phyloP scores from a whole-genome alignment of 2,329 filamentous ascomycete genomes.

The Hypoxylon sp. region DNA sequence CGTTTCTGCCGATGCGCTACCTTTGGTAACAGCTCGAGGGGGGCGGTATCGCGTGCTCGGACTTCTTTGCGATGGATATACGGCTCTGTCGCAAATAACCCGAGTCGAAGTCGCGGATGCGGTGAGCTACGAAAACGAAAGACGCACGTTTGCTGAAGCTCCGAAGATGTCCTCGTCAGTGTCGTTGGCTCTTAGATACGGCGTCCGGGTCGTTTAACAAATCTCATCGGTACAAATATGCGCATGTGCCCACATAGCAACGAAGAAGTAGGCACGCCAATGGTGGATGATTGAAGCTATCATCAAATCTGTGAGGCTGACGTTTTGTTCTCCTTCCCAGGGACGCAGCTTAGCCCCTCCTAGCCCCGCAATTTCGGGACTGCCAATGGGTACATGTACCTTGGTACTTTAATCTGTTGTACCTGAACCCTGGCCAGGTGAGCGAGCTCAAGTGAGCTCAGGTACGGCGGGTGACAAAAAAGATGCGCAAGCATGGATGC shows the following conservation, averaged over 20 bases:
- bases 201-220: not conserved
- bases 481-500: too few relatives aligned
- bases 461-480: not conserved
- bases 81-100: constrained; percentile 15
- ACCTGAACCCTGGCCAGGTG: not conserved
- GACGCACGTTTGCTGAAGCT: not conserved
- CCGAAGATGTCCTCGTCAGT: not conserved
- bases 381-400: not conserved
- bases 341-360: constrained; percentile 15
- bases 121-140: not conserved
- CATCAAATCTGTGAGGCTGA: constrained; percentile 26
- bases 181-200: not conserved
- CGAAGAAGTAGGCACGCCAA: not conserved
- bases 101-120: constrained; percentile 12
- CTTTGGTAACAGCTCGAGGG: not conserved
- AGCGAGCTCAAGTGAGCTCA: not conserved
- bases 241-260: not conserved
- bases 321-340: constrained; percentile 13
- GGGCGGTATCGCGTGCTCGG: not conserved
- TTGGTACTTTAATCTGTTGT: constrained; percentile 11
- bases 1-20: not conserved
- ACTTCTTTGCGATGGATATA: constrained; percentile 11
- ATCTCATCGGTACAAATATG: not conserved
- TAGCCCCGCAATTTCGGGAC: constrained; percentile 26
- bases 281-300: constrained; percentile 18